Evolutionary conservation across 2,329 filamentous ascomycete species (phyloP).

Genomic region (Cadophora gregata): DNA sequence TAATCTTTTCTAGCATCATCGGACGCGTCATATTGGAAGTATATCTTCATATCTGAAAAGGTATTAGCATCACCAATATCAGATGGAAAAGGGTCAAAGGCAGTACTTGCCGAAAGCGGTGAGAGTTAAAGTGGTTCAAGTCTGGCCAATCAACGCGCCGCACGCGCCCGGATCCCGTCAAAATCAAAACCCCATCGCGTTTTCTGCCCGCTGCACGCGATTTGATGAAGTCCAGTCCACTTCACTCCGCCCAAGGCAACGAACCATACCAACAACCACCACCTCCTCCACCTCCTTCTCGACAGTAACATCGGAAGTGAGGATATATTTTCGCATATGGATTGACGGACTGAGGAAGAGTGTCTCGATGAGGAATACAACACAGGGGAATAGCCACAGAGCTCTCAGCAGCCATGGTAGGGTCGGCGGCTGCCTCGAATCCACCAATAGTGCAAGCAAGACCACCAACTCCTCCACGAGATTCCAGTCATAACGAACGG

Average conservation of each 20-base stretch:
- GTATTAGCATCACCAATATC: neutral
- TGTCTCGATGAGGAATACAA: conserved; percentile 33
- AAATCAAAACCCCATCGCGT: neutral
- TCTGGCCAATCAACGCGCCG: conserved; percentile 5
- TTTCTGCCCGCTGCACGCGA: conserved; percentile 9
- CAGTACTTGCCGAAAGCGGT: neutral
- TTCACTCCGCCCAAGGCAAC: too few relatives aligned
- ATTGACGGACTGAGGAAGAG: neutral
- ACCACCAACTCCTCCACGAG: conserved; percentile 70
- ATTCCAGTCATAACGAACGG: conserved; percentile 46
- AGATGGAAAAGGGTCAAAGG: neutral
- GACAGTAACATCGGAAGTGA: conserved; percentile 11
- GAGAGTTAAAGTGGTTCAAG: neutral
- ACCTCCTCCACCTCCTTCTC: neutral
- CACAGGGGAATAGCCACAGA: conserved; percentile 27
- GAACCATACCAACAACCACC: neutral
- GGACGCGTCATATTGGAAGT: neutral
- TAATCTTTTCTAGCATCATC: too few relatives aligned
- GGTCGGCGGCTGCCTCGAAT: conserved; percentile 34
- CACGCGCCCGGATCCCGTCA: neutral
- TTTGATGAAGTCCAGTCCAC: neutral
- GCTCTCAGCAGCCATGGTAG: conserved; percentile 45
- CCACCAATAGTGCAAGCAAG: conserved; percentile 56
- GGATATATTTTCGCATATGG: conserved; percentile 14
- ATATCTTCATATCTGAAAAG: conserved; percentile 5